Evolutionary conservation across 331 rosid genomes (phyloP), one percentile per base, ranked within the genome.

Genomic region (Malus hybrid): DNA sequence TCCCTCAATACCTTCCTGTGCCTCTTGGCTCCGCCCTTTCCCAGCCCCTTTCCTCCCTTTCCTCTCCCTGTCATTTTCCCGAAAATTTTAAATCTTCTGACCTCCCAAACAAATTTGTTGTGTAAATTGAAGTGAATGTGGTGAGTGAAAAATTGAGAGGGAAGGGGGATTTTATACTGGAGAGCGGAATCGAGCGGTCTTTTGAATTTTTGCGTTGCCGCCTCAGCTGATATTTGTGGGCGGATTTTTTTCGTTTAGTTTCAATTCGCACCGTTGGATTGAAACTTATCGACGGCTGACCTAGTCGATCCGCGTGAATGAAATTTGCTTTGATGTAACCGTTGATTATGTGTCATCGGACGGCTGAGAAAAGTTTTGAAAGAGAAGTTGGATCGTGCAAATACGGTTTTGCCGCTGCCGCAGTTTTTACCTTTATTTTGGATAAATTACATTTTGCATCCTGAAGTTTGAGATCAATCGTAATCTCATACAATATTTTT

Each of bases 1-100:
- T 74, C 77, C 44, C 77, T 39, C 19, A 74, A 46, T 2, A 74
- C 77, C 77, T 74, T 74, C 57, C 70, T 42, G 77, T 74, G 77
- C 32, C 77, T 62, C 70, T 61, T 74, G 0, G 77, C 77, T 44
- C 77, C 77, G 1, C 77, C 77, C 24, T 74, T 74, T 19, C 77
- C 70, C 46, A 74, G 46, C 6, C 77, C 77, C 31, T 74, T 74
- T 11, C 77, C 77, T 44, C 77, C 76, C 55, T 72, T 72, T 59
- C 76, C 76, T 36, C 76, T 57, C 7, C 76, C 76, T 20, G 76
- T 57, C 76, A 72, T 72, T 60, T 6, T 36, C 52, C 11, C 39
- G 22, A 4, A 48, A 44, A 68, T 0, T 1, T 12, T 10, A 42
- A 31, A 33, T 44, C 14, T 69, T 69, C 73, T 46, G 1, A 48